Percentiles rank a stretch among this genome's conserved stretches.
Evolutionary conservation across 257 asterid species (phyloP).

Genomic region (Solanum rostratum): DNA sequence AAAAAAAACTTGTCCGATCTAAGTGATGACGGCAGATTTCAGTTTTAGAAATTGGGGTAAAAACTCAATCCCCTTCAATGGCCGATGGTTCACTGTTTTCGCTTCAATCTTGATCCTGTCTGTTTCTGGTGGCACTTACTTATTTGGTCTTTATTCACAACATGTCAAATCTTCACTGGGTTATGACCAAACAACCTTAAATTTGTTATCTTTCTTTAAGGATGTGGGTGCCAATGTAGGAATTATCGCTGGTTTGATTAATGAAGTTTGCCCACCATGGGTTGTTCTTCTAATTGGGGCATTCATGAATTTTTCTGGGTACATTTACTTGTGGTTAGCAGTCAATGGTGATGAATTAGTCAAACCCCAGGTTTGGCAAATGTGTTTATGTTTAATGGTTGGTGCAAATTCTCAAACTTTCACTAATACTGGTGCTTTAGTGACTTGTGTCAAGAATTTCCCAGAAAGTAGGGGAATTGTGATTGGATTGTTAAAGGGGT

Average conservation of each 20-base stretch:
- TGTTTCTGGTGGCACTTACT: conserved; percentile 75
- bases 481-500: conserved; percentile 24
- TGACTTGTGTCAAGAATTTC: conserved; percentile 66
- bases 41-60: not conserved
- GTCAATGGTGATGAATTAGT: conserved; percentile 35
- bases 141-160: conserved; percentile 53
- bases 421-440: conserved; percentile 78
- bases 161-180: conserved; percentile 41
- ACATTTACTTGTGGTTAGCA: conserved; percentile 69
- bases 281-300: conserved; percentile 64
- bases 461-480: conserved; percentile 37
- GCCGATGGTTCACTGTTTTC: conserved; percentile 77
- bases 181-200: conserved; percentile 65
- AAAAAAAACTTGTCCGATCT: not conserved
- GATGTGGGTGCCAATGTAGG: conserved; percentile 69
- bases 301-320: conserved; percentile 57
- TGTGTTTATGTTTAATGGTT: conserved; percentile 62
- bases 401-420: conserved; percentile 78
- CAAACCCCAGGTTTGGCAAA: conserved; percentile 54
- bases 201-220: conserved; percentile 54
- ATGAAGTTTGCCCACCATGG: conserved; percentile 82
- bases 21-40: not conserved
- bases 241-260: conserved; percentile 47
- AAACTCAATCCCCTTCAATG: conserved; percentile 11
- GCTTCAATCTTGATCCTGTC: conserved; percentile 54